These are phyloP conservation scores for Ilex paraguariensis DNA, from an alignment of 305 asterid genomes.

Conservation along the genomic window DNA sequence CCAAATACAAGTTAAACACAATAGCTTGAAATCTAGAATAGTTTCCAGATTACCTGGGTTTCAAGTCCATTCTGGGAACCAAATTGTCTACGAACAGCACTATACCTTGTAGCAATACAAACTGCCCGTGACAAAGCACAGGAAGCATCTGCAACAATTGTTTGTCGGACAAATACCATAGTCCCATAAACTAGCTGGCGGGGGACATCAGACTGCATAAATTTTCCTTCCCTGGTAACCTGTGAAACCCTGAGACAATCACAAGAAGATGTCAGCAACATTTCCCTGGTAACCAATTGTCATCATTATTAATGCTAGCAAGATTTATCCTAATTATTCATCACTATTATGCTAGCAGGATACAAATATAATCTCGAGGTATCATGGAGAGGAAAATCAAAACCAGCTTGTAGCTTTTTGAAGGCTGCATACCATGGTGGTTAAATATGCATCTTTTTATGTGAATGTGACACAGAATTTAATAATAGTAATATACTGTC, in stretches of 20 bases:
- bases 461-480: no score
- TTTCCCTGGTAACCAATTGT: conserved; percentile 61
- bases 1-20: no score
- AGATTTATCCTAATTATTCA: not conserved
- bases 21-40: not conserved
- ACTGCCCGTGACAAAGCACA: conserved; percentile 87
- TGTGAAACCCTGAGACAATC: conserved; percentile 65
- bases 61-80: conserved; percentile 91
- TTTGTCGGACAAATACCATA: conserved; percentile 88
- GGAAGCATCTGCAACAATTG: conserved; percentile 91
- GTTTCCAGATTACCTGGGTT: conserved; percentile 59
- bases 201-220: conserved; percentile 75
- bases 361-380: no score
- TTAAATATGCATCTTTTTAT: no score
- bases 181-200: conserved; percentile 93
- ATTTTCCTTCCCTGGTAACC: conserved; percentile 91
- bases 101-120: conserved; percentile 93
- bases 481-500: no score
- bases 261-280: not conserved
- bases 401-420: no score
- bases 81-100: conserved; percentile 96
- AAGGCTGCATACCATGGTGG: no score
- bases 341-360: not conserved
- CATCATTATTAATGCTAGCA: not conserved
- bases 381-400: no score